Percentiles rank a stretch among this genome's conserved stretches.
phyloP scores from a whole-genome alignment of 257 asterid genomes.

The Solanum tarapatanum region DNA sequence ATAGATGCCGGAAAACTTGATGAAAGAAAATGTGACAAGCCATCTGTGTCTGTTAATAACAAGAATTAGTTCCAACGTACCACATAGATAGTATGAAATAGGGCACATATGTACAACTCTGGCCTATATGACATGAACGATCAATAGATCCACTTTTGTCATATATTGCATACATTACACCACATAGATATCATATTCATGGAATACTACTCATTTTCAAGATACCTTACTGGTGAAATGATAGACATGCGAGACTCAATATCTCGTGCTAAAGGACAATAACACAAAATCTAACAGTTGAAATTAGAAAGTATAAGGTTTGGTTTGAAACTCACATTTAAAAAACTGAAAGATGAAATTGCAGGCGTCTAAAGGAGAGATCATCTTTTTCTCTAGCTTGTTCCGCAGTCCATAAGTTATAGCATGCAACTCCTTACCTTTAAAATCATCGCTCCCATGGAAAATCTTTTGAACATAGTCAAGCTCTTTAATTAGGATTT shows the following conservation, averaged over 20 bases:
- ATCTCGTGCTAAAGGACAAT: background rate
- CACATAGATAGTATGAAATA: background rate
- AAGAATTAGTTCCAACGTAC: background rate
- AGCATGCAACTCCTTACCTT: slow-evolving; percentile 61
- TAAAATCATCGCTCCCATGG: slow-evolving; percentile 63
- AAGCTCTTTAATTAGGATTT: slow-evolving; percentile 63
- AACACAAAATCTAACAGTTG: background rate
- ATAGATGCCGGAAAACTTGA: slow-evolving; percentile 22
- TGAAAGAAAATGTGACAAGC: slow-evolving; percentile 31
- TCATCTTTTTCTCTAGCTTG: slow-evolving; percentile 48
- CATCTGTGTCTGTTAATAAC: slow-evolving; percentile 33
- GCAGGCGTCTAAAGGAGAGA: slow-evolving; percentile 76
- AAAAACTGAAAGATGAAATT: slow-evolving; percentile 52
- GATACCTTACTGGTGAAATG: background rate
- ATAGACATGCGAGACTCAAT: background rate
- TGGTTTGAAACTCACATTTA: slow-evolving; percentile 24
- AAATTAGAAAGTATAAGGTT: background rate
- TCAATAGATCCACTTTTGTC: background rate
- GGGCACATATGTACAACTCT: background rate
- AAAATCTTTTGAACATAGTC: slow-evolving; percentile 69
- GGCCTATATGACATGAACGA: background rate
- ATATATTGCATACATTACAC: too few species aligned
- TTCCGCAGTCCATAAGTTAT: slow-evolving; percentile 60
- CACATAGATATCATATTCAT: background rate
- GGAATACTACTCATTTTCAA: background rate